phyloP scores from a whole-genome alignment of 805 yeast genomes.

The Myxozyma udenii region DNA sequence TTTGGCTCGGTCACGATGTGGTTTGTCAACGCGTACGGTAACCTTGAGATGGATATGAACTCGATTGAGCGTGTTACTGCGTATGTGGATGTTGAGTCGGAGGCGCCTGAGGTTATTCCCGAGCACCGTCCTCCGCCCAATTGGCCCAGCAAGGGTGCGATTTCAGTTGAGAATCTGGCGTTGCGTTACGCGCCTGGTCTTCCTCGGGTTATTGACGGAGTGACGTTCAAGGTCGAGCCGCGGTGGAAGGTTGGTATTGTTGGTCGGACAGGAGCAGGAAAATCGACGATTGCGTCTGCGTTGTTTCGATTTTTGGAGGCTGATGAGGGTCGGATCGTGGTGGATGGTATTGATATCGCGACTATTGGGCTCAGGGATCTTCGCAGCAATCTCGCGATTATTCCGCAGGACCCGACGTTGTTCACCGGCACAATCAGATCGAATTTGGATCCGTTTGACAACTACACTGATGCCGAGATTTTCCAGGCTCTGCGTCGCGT shows the following conservation, averaged over 20 bases:
- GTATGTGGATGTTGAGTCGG: conserved; percentile 75
- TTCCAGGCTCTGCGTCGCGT: conserved; percentile 31
- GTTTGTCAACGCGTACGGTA: conserved; percentile 86
- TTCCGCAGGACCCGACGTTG: conserved; percentile 79
- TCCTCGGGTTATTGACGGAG: conserved; percentile 84
- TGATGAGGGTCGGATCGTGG: conserved; percentile 52
- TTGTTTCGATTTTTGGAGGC: conserved; percentile 65
- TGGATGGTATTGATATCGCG: conserved; percentile 65
- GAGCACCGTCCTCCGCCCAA: conserved; percentile 61
- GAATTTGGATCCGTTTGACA: conserved; percentile 68
- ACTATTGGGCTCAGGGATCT: conserved; percentile 60
- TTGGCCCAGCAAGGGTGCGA: conserved; percentile 88
- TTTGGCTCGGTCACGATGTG: conserved; percentile 86
- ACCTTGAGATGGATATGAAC: conserved; percentile 92
- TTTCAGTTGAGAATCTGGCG: conserved; percentile 71
- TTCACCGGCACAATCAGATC: conserved; percentile 68
- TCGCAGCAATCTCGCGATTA: conserved; percentile 62
- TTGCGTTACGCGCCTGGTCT: conserved; percentile 82
- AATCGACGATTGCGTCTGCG: conserved; percentile 93
- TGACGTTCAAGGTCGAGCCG: conserved; percentile 74
- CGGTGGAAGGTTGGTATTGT: conserved; percentile 87
- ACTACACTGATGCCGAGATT: conserved; percentile 50
- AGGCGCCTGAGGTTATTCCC: conserved; percentile 65
- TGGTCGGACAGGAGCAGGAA: conserved; percentile 98
- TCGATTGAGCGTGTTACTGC: conserved; percentile 92